These are phyloP conservation scores for Scenedesmus sp. DNA, from an alignment of 163 green algal genomes.

Conservation along the genomic window DNA sequence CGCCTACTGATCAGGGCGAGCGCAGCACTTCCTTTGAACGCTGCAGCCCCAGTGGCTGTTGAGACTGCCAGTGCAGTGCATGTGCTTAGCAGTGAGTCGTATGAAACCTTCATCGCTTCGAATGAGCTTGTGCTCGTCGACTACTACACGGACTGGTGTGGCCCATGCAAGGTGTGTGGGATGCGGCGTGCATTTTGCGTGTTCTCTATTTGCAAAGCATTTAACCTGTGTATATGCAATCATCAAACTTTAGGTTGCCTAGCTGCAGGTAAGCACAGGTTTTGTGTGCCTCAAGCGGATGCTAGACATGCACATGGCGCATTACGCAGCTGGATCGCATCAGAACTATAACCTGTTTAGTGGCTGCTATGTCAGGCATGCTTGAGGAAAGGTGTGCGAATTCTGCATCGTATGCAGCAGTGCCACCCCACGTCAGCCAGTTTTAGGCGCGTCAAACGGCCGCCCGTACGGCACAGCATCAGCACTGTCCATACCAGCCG, in stretches of 20 bases:
- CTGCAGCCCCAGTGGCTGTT: constrained; percentile 1
- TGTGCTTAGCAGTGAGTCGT: neutral
- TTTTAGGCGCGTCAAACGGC: neutral
- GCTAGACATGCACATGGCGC: neutral
- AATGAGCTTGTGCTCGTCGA: constrained; percentile 60
- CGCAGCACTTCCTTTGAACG: neutral
- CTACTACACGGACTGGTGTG: constrained; percentile 63
- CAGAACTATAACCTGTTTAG: neutral
- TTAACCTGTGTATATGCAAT: too few species aligned
- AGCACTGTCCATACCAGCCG: neutral
- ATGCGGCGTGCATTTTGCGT: constrained; percentile 7
- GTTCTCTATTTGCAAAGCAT: too few species aligned
- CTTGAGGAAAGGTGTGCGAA: neutral
- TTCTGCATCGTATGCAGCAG: neutral
- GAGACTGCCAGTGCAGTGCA: constrained; percentile 26
- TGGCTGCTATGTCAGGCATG: neutral
- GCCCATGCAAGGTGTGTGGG: constrained; percentile 59
- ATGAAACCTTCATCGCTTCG: neutral
- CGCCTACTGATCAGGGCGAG: neutral
- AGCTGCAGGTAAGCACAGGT: neutral
- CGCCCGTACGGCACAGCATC: neutral
- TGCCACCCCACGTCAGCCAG: neutral
- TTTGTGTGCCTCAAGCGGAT: neutral
- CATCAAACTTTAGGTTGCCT: neutral
- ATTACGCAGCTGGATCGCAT: neutral